Conservation (phyloP, 2,329 filamentous ascomycete genomes). For the Paracamarosporium sp. region DNA sequence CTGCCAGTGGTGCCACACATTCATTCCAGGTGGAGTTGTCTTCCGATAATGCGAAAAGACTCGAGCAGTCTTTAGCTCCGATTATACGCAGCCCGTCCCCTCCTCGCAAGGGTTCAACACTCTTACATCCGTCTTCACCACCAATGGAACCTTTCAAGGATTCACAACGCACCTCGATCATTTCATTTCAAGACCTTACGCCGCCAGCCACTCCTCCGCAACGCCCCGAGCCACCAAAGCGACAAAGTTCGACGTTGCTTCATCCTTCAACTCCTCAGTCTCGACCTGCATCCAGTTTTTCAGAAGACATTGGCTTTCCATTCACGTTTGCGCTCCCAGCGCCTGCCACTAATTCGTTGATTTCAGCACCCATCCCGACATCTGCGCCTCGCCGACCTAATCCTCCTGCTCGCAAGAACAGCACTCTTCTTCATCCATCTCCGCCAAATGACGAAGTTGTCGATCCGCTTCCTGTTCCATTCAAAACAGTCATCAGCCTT, state of each 20-base stretch:
- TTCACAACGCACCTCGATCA: neutral
- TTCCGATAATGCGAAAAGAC: slow-evolving; percentile 6
- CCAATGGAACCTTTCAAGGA: slow-evolving; percentile 6
- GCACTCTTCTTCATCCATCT: slow-evolving; percentile 18
- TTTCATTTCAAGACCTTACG: slow-evolving; percentile 5
- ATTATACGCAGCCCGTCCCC: slow-evolving; percentile 12
- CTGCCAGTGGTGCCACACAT: slow-evolving; percentile 12
- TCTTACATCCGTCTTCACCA: slow-evolving; percentile 30
- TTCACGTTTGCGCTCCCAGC: slow-evolving; percentile 10
- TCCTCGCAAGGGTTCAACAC: slow-evolving; percentile 20
- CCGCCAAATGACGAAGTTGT: neutral
- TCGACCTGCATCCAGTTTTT: neutral
- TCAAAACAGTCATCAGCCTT: slow-evolving; percentile 6
- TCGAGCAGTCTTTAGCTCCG: slow-evolving; percentile 13
- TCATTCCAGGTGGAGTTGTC: neutral
- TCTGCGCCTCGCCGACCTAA: slow-evolving; percentile 3
- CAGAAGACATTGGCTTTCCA: neutral
- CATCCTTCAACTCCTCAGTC: slow-evolving; percentile 13
- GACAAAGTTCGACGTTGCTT: slow-evolving; percentile 13
- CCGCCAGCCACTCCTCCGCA: slow-evolving; percentile 15
- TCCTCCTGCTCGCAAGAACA: slow-evolving; percentile 11
- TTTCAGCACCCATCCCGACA: neutral
- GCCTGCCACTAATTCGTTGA: neutral
- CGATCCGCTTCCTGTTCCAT: neutral
- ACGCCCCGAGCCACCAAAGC: slow-evolving; percentile 7